These are phyloP conservation scores for Diplocarpon mali DNA, from an alignment of 2,329 filamentous ascomycete genomes.

Conservation along the genomic window DNA sequence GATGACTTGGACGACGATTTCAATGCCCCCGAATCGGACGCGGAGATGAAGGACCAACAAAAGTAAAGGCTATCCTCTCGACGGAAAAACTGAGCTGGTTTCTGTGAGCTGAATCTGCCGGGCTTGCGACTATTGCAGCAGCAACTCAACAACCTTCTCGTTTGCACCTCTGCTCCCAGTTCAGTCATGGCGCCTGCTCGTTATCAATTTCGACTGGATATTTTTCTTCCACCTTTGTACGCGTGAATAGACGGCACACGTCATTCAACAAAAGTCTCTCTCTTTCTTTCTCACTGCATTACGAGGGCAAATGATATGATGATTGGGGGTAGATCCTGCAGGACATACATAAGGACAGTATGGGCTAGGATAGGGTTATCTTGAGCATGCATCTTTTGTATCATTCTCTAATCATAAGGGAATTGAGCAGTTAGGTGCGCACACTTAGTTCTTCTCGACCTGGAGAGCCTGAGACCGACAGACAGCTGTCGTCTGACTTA, in stretches of 20 bases:
- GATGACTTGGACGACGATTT: slow-evolving; percentile 61
- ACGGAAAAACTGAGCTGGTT: not conserved
- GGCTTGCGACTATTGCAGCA: no score
- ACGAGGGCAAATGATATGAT: slow-evolving; percentile 20
- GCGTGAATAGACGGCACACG: not conserved
- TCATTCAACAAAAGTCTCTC: slow-evolving; percentile 12
- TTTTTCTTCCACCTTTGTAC: slow-evolving; percentile 6
- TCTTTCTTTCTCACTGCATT: slow-evolving; percentile 13
- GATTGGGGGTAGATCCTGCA: slow-evolving; percentile 7
- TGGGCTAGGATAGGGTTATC: not conserved
- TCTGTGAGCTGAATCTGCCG: slow-evolving; percentile 1
- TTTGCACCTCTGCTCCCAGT: no score
- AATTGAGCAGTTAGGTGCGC: slow-evolving; percentile 11
- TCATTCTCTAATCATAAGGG: not conserved
- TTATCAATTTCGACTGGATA: not conserved
- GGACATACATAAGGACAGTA: slow-evolving; percentile 3
- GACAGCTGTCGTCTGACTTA: no score
- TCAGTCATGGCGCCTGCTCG: no score
- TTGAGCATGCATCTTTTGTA: slow-evolving; percentile 9
- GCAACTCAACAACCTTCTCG: no score
- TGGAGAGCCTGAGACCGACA: not conserved
- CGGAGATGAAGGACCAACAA: slow-evolving; percentile 46
- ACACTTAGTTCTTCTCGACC: not conserved
- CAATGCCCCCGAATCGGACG: slow-evolving; percentile 30
- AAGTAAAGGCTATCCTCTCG: not conserved